Percentiles rank a stretch among this genome's conserved stretches.
phyloP scores from a whole-genome alignment of 1,139 yeast genomes.

The Taphrina sp. region DNA sequence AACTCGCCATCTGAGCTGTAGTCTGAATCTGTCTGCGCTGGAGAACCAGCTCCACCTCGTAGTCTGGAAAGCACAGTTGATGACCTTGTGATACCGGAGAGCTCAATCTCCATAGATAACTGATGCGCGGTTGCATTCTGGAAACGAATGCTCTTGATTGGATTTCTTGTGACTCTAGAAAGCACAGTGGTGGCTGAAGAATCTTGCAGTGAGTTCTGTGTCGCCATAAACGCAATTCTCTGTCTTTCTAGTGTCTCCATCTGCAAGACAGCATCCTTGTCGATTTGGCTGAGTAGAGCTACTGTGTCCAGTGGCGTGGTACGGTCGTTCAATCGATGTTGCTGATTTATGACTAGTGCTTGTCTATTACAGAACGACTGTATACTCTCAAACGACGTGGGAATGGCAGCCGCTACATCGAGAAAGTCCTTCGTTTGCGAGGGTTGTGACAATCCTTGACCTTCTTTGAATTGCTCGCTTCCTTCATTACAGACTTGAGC shows the following conservation, averaged over 20 bases:
- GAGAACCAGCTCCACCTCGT: constrained; percentile 6
- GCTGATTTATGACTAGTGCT: background rate
- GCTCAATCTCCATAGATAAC: background rate
- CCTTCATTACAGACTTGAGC: background rate
- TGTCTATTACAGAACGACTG: constrained; percentile 8
- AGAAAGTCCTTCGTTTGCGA: background rate
- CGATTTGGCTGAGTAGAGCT: background rate
- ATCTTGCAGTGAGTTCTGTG: background rate
- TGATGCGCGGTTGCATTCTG: background rate
- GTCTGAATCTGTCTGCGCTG: background rate
- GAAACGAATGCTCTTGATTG: background rate
- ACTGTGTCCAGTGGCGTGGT: no score
- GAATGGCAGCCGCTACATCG: background rate
- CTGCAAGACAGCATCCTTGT: background rate
- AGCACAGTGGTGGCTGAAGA: background rate
- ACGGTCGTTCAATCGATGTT: no score
- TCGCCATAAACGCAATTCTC: background rate
- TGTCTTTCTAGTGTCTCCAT: background rate
- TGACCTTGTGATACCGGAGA: background rate
- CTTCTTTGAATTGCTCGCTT: no score
- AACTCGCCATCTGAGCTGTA: background rate
- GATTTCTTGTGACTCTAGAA: background rate
- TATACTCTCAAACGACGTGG: constrained; percentile 24
- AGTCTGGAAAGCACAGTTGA: background rate
- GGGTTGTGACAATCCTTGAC: background rate